Evolutionary conservation across 2,329 filamentous ascomycete genomes (phyloP), one percentile per base, ranked within the genome.

Genomic region (Aspergillus quadrilineatus): DNA sequence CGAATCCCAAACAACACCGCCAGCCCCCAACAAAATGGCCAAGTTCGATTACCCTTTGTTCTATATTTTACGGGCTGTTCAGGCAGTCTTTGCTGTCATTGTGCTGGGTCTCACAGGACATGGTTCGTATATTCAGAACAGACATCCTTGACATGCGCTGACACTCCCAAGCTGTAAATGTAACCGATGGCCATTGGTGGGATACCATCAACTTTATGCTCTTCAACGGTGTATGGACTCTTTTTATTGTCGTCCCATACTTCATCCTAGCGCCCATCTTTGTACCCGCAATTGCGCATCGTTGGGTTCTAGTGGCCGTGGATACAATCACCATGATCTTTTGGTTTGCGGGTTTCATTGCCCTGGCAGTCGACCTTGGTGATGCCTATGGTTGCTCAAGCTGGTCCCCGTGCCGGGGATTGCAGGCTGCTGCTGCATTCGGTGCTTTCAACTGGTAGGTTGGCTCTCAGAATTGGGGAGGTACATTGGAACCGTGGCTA

Each of bases 291-390:
- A 65, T 85, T 9, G 86, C 86, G 65, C 85, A 90, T 72, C 82
- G 81, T 51, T 83, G 85, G 50, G 84, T 81, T 44, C 83, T 91
- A 14, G 77, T 92, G 15, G 85, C 67, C 1, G 79, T 90, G 32
- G 89, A 95, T 67, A 79, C 78, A 46, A 63, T 94, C 26, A 94
- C 90, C 8, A 87, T 88, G 76, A 80, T 95, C 55, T 95, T 95
- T 79, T 96, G 92, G 92, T 94, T 97, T 69, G 87, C 88, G 0
- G 91, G 90, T 6, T 89, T 91, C 66, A 86, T 95, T 63, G 90
- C 90, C 0, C 74, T 92, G 9, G 90, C 88, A 0, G 87, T 85
- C 17, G 79, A 80, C 54, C 74, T 91, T 56, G 82, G 83, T 52
- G 37, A 42, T 15, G 79, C 82, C 14, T 76, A 83, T 0, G 73